Conservation (phyloP, 2,329 filamentous ascomycete species). For the Myrmaecium sp. region DNA sequence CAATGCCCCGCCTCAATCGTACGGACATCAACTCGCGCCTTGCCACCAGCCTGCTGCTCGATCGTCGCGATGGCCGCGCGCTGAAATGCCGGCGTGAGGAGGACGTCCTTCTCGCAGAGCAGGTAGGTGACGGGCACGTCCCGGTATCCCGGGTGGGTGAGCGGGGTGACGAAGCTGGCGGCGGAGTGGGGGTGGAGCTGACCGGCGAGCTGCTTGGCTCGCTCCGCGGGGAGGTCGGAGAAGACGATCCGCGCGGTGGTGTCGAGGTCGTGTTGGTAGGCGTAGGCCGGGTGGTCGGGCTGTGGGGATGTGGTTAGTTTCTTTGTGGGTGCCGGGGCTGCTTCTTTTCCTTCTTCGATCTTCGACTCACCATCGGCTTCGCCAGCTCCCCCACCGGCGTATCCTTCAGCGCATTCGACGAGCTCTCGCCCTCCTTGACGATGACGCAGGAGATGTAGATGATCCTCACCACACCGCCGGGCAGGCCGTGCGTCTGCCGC, state of each 20-base stretch:
- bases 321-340: no score
- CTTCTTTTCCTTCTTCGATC: no score
- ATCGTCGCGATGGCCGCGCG: conserved; percentile 18
- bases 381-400: no score
- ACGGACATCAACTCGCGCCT: conserved; percentile 24
- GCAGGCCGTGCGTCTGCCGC: conserved; percentile 11
- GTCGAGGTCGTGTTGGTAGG: conserved; percentile 4
- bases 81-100: conserved; percentile 17
- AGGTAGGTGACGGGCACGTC: conserved; percentile 25
- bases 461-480: conserved; percentile 15
- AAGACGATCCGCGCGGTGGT: conserved; percentile 7
- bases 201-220: conserved; percentile 6
- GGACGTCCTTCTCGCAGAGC: conserved; percentile 19
- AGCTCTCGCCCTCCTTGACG: not conserved
- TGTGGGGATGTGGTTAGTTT: not conserved
- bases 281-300: not conserved
- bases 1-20: conserved; percentile 19
- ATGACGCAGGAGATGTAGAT: conserved; percentile 8
- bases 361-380: no score
- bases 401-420: conserved; percentile 1
- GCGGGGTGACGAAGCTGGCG: conserved; percentile 14
- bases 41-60: conserved; percentile 18
- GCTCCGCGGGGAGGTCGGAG: conserved; percentile 7
- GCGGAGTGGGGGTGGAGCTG: conserved; percentile 16
- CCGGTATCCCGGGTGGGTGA: conserved; percentile 25